phyloP scores from a whole-genome alignment of 163 green algal genomes.

The Prototheca cutis region DNA sequence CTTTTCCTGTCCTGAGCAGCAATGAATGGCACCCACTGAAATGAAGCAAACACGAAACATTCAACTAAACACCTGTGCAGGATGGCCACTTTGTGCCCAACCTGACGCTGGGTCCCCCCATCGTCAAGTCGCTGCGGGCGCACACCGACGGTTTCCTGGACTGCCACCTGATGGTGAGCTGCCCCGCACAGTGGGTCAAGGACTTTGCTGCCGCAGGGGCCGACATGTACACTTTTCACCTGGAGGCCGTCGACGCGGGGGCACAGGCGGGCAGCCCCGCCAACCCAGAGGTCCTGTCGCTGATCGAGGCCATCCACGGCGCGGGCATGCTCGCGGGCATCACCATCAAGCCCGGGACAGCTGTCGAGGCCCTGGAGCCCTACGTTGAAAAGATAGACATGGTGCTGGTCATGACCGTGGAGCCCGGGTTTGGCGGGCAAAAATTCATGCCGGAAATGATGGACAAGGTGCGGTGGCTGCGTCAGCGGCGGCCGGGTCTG shows the following conservation, averaged over 20 bases:
- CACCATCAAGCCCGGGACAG: slow-evolving; percentile 62
- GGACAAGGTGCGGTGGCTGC: slow-evolving; percentile 39
- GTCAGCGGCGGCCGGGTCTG: slow-evolving; percentile 27
- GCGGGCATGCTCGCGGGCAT: slow-evolving; percentile 65
- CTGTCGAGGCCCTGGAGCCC: slow-evolving; percentile 42
- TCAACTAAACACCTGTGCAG: slow-evolving; percentile 17
- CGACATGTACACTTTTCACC: slow-evolving; percentile 80
- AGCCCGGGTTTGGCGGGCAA: slow-evolving; percentile 80
- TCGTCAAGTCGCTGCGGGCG: slow-evolving; percentile 61
- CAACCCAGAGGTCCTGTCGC: neutral
- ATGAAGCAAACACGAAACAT: neutral
- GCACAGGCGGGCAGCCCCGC: neutral
- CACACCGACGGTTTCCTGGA: slow-evolving; percentile 63
- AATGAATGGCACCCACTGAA: too few relatives aligned
- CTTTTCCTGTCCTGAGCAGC: too few relatives aligned
- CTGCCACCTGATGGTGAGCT: slow-evolving; percentile 78
- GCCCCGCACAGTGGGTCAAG: slow-evolving; percentile 62
- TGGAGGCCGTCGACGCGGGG: slow-evolving; percentile 48
- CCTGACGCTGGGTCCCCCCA: slow-evolving; percentile 72
- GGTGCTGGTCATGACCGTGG: slow-evolving; percentile 75
- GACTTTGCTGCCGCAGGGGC: slow-evolving; percentile 28
- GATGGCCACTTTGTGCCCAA: slow-evolving; percentile 91
- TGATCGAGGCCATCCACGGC: slow-evolving; percentile 4
- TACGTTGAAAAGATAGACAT: slow-evolving; percentile 53
- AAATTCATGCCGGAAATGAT: slow-evolving; percentile 65